A percentile compares a stretch with the other conserved stretches of the same genome.
Evolutionary conservation across 805 yeast species (phyloP).

Genomic region (Candida parachauliodes): DNA sequence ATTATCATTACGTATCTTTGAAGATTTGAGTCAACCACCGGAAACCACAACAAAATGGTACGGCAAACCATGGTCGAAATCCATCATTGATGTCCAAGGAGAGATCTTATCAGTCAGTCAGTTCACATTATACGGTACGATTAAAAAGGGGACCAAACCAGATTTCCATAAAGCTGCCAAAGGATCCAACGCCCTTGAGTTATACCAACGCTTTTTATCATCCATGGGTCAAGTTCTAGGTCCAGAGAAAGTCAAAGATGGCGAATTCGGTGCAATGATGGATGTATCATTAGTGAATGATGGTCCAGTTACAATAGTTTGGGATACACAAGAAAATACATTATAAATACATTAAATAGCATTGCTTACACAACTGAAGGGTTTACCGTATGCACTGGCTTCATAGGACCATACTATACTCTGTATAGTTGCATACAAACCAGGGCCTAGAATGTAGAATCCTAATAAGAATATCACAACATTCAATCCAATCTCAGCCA

Average conservation of each 20-base stretch:
- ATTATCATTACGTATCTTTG: slow-evolving; percentile 66
- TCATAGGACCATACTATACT: slow-evolving; percentile 52
- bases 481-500: slow-evolving; percentile 35
- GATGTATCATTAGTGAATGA: slow-evolving; percentile 84
- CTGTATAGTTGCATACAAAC: slow-evolving; percentile 52
- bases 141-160: slow-evolving; percentile 91
- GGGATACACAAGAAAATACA: slow-evolving; percentile 53
- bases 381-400: slow-evolving; percentile 46
- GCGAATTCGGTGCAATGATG: slow-evolving; percentile 97
- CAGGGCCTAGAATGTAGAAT: slow-evolving; percentile 56
- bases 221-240: slow-evolving; percentile 47
- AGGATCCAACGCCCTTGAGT: slow-evolving; percentile 52
- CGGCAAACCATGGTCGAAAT: slow-evolving; percentile 75
- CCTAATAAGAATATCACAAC: slow-evolving; percentile 44
- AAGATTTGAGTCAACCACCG: slow-evolving; percentile 46
- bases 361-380: slow-evolving; percentile 45
- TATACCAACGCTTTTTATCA: slow-evolving; percentile 53
- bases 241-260: slow-evolving; percentile 69
- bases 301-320: slow-evolving; percentile 86
- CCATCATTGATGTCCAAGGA: slow-evolving; percentile 53
- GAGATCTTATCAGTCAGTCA: slow-evolving; percentile 89
- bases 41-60: slow-evolving; percentile 44
- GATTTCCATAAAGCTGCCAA: slow-evolving; percentile 91
- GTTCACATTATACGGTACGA: slow-evolving; percentile 81
- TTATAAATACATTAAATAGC: slow-evolving; percentile 13